A percentile compares a stretch with the other conserved stretches of the same genome.
Evolutionary conservation across 2,329 filamentous ascomycete genomes (phyloP).

Genomic region (Bipolaris cookei): DNA sequence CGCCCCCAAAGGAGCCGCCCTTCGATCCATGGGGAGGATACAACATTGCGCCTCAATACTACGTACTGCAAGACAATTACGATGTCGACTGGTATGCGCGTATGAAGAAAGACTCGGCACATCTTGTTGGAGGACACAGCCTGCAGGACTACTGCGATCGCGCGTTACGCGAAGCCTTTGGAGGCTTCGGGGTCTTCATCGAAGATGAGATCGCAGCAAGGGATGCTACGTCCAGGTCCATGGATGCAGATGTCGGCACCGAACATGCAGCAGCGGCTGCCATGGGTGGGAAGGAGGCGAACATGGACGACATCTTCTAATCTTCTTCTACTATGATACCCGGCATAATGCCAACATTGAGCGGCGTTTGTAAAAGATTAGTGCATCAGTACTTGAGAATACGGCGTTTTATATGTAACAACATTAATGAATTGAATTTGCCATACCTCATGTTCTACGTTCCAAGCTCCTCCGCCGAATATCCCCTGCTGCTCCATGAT

Average conservation of each 20-base stretch:
- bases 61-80: constrained; percentile 72
- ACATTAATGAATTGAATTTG: neutral
- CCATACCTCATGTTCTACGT: constrained; percentile 13
- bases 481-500: constrained; percentile 45
- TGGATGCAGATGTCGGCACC: constrained; percentile 41
- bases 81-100: constrained; percentile 75
- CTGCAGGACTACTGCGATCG: constrained; percentile 80
- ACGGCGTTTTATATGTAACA: neutral
- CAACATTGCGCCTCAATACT: constrained; percentile 69
- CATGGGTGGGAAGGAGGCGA: constrained; percentile 60
- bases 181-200: constrained; percentile 85
- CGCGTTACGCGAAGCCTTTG: constrained; percentile 86
- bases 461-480: constrained; percentile 24
- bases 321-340: constrained; percentile 42
- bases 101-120: constrained; percentile 68
- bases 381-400: neutral
- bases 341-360: constrained; percentile 36
- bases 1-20: constrained; percentile 70
- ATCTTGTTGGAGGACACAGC: constrained; percentile 81
- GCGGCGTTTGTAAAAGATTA: constrained; percentile 29
- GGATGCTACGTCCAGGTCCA: constrained; percentile 47
- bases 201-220: constrained; percentile 68
- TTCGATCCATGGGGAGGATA: constrained; percentile 90
- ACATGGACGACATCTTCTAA: constrained; percentile 54
- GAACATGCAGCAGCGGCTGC: constrained; percentile 58